Evolutionary conservation across 1,139 yeast species (phyloP), one percentile per base, ranked within the genome.

Genomic region (Hanseniaspora gamundiae): DNA sequence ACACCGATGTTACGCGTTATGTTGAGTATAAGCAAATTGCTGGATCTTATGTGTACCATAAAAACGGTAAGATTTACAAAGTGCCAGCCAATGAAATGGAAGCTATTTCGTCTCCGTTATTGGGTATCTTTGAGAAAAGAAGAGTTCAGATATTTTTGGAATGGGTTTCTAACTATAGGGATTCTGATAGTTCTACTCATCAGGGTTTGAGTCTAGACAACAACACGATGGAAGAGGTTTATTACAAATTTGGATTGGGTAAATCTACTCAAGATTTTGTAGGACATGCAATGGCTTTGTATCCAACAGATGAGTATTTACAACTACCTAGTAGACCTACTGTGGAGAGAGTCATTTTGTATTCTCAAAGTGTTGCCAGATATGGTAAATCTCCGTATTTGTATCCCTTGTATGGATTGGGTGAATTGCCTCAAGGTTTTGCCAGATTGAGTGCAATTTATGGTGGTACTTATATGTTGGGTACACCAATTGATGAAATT

Each of bases 381-480:
- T 91, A 84, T 62, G 98, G 98, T 47, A 91, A 88, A 65, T 85
- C 96, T 10, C 98, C 98, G 10, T 91, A 91, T 64, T 76, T 91
- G 51, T 91, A 91, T 62, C 99, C 99, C 42, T 70, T 91, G 57
- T 91, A 91, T 61, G 99, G 99, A 10, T 73, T 93, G 48, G 98
- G 99, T 42, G 99, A 91, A 65, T 73, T 91, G 49, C 99, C 99
- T 17, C 99, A 91, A 66, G 98, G 97, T 13, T 91, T 91, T 69
- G 96, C 98, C 16, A 77, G 99, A 62, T 76, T 91, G 53, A 81
- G 95, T 39, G 98, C 98, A 38, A 91, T 91, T 53, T 88, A 91
- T 58, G 99, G 99, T 52, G 98, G 99, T 58, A 91, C 98, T 29
- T 91, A 87, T 62, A 93, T 91, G 98, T 76, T 91, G 60, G 95